A percentile compares a stretch with the other conserved stretches of the same genome.
These are phyloP conservation scores for Pleurotus pulmonarius DNA, from an alignment of 768 basidiomycete genomes.

Conservation along the genomic window DNA sequence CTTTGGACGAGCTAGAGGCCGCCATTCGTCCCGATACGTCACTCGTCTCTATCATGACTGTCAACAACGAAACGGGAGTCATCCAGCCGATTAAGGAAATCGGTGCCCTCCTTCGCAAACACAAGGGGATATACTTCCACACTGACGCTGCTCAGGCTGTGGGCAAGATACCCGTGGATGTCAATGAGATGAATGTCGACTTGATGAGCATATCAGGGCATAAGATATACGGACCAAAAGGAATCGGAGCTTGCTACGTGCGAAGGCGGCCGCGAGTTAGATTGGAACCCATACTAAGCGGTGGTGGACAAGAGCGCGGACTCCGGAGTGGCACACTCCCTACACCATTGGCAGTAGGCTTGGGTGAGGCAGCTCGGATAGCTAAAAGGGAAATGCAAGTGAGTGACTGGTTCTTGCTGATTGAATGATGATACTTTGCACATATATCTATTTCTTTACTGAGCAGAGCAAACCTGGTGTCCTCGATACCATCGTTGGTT, in stretches of 20 bases:
- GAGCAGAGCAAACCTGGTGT: neutral
- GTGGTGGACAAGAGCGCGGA: conserved; percentile 97
- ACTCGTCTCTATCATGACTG: conserved; percentile 96
- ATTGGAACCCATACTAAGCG: conserved; percentile 90
- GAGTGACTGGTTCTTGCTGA: conserved; percentile 35
- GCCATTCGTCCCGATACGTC: conserved; percentile 92
- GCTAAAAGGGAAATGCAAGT: conserved; percentile 91
- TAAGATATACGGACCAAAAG: conserved; percentile 98
- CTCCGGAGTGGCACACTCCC: conserved; percentile 93
- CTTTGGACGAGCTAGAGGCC: conserved; percentile 72
- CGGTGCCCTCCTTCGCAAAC: conserved; percentile 78
- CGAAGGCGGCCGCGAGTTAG: conserved; percentile 88
- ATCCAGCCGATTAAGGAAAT: conserved; percentile 98
- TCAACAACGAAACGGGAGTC: conserved; percentile 99
- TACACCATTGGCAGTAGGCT: conserved; percentile 81
- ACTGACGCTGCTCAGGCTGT: conserved; percentile 96
- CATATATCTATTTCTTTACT: conserved; percentile 17
- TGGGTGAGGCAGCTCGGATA: conserved; percentile 93
- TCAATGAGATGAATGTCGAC: conserved; percentile 94
- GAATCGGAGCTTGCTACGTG: conserved; percentile 92
- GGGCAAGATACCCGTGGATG: conserved; percentile 88
- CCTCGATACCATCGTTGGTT: neutral
- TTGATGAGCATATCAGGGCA: conserved; percentile 95
- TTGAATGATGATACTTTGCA: conserved; percentile 38
- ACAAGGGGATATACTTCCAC: conserved; percentile 91